A percentile compares a stretch with the other conserved stretches of the same genome.
These are phyloP conservation scores for Acanthamoeba healyi DNA, from an alignment of 208 protist species.

Conservation along the genomic window DNA sequence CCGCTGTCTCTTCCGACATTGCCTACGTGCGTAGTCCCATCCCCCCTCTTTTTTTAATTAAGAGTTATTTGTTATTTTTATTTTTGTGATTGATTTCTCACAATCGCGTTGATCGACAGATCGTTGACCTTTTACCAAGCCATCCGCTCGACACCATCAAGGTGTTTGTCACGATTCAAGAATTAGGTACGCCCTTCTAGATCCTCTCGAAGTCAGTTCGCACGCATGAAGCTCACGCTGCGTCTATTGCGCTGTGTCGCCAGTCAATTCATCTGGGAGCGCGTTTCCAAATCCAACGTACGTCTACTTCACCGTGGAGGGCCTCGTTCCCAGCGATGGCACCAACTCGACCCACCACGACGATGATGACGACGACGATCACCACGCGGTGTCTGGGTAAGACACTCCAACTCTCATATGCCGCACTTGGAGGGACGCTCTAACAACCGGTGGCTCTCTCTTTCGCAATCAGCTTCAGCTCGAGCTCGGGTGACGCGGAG, in stretches of 20 bases:
- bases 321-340: neutral
- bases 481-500: neutral
- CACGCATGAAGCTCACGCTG: neutral
- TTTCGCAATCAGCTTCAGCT: neutral
- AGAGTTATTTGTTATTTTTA: neutral
- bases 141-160: slow-evolving; percentile 23
- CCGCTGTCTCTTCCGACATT: neutral
- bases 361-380: neutral
- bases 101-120: neutral
- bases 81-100: neutral
- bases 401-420: too few species aligned
- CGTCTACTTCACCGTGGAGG: slow-evolving; percentile 29
- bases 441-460: too few species aligned
- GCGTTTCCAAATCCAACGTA: slow-evolving; percentile 16
- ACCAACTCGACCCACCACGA: neutral
- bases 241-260: neutral
- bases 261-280: slow-evolving; percentile 7
- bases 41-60: neutral
- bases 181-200: neutral
- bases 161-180: slow-evolving; percentile 18
- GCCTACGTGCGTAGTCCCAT: neutral
- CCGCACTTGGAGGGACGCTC: too few species aligned
- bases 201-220: neutral
- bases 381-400: neutral
- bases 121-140: slow-evolving; percentile 12